phyloP scores from a whole-genome alignment of 1,284 basidiomycete genomes.

The Cutaneotrichosporon spelunceum region DNA sequence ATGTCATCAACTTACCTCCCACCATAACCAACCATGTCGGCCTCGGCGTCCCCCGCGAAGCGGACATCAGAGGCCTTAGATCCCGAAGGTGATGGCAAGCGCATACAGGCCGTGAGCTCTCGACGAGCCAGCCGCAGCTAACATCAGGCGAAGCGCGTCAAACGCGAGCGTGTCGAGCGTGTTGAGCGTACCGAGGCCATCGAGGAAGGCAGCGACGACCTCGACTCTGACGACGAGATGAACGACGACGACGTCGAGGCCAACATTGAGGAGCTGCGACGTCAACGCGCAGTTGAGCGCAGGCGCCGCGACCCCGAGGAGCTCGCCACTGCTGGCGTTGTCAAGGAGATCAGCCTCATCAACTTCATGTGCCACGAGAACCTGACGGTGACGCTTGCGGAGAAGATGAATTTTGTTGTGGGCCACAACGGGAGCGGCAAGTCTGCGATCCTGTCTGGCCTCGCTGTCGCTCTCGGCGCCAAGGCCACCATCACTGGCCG shows the following conservation, averaged over 20 bases:
- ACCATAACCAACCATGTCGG: slow-evolving; percentile 6
- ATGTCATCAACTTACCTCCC: background rate
- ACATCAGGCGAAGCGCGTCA: slow-evolving; percentile 30
- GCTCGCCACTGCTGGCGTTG: slow-evolving; percentile 61
- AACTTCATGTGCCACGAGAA: slow-evolving; percentile 97
- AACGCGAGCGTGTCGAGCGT: slow-evolving; percentile 22
- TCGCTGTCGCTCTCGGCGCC: slow-evolving; percentile 89
- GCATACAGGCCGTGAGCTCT: background rate
- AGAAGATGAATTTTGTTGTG: slow-evolving; percentile 95
- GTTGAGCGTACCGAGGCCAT: background rate
- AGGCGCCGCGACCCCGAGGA: background rate
- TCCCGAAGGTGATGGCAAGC: slow-evolving; percentile 9
- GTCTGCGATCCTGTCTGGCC: slow-evolving; percentile 88
- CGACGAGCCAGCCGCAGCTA: background rate
- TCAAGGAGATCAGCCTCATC: slow-evolving; percentile 77
- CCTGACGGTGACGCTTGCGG: slow-evolving; percentile 75
- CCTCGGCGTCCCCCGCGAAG: slow-evolving; percentile 3
- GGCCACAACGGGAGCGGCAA: slow-evolving; percentile 78
- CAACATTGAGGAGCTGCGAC: slow-evolving; percentile 12
- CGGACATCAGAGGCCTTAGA: background rate
- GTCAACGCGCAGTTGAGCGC: slow-evolving; percentile 1
- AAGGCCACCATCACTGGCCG: slow-evolving; percentile 86
- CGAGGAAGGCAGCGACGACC: slow-evolving; percentile 13
- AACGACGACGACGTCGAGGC: slow-evolving; percentile 23
- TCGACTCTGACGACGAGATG: slow-evolving; percentile 14